Percentiles rank a stretch among this genome's conserved stretches.
These are phyloP conservation scores for Gilbertella persicaria DNA, from an alignment of 371 early-diverging fungal genomes.

Conservation along the genomic window DNA sequence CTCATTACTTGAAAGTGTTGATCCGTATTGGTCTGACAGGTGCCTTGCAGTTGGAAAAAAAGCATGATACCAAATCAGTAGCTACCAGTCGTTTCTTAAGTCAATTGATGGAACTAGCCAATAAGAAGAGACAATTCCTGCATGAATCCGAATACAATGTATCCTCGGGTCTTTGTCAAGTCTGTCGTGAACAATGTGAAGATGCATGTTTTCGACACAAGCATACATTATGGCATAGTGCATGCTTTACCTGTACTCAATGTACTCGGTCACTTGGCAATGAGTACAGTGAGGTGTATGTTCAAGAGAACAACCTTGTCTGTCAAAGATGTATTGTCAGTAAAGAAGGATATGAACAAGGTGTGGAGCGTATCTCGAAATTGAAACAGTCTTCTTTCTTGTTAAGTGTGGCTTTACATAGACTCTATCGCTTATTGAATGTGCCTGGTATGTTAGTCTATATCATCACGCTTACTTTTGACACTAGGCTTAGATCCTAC, in stretches of 20 bases:
- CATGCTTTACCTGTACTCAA: conserved; percentile 75
- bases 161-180: conserved; percentile 75
- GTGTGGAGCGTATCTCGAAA: conserved; percentile 80
- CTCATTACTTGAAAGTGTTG: conserved; percentile 89
- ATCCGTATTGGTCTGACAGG: conserved; percentile 90
- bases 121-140: conserved; percentile 32
- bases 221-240: conserved; percentile 74
- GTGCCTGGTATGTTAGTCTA: conserved; percentile 50
- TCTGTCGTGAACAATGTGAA: conserved; percentile 76
- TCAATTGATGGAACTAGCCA: conserved; percentile 65
- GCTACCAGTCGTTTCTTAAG: conserved; percentile 64
- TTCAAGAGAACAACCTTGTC: conserved; percentile 38
- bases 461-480: background rate
- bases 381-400: conserved; percentile 90
- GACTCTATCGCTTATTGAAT: conserved; percentile 78
- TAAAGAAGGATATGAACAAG: conserved; percentile 32
- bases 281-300: conserved; percentile 55
- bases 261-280: conserved; percentile 62
- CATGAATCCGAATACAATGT: conserved; percentile 26
- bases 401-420: conserved; percentile 77
- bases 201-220: conserved; percentile 79
- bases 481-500: conserved; percentile 14
- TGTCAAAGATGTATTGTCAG: conserved; percentile 47
- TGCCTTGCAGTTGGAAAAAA: conserved; percentile 75
- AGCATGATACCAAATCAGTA: conserved; percentile 32